phyloP scores from a whole-genome alignment of 2,329 filamentous ascomycete species.

The Ceratocystis albifundus region DNA sequence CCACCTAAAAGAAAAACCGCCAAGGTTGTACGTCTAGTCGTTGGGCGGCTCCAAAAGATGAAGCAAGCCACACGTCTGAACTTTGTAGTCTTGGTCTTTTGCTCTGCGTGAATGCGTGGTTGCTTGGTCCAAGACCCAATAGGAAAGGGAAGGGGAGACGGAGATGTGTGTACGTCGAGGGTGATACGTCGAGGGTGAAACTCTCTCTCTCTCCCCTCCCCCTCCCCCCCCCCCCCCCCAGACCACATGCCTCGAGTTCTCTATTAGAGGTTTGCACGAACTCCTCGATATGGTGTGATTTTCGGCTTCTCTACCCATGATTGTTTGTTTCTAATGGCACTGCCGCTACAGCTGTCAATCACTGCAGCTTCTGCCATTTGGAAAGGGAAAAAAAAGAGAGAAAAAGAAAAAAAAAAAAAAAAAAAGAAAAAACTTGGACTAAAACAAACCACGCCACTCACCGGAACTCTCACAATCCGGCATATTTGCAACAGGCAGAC shows the following conservation, averaged over 20 bases:
- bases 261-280: not conserved
- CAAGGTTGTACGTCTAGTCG: not conserved
- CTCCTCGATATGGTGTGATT: not conserved
- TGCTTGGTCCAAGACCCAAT: not conserved
- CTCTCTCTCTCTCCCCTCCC: too few species aligned
- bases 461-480: not conserved
- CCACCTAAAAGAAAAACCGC: not conserved
- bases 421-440: too few species aligned
- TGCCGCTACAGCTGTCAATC: not conserved
- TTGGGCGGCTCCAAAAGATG: not conserved
- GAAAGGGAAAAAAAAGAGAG: too few species aligned
- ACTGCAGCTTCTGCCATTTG: not conserved
- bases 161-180: not conserved
- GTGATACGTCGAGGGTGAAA: not conserved
- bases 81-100: not conserved
- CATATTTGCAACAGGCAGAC: not conserved
- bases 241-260: not conserved
- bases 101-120: not conserved
- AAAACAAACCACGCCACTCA: not conserved
- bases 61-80: slow-evolving; percentile 9
- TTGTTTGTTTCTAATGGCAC: not conserved
- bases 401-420: too few species aligned
- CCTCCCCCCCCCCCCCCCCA: not conserved
- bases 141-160: not conserved
- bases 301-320: not conserved